These are phyloP conservation scores for Alternaria panax DNA, from an alignment of 2,329 filamentous ascomycete species.

Conservation along the genomic window DNA sequence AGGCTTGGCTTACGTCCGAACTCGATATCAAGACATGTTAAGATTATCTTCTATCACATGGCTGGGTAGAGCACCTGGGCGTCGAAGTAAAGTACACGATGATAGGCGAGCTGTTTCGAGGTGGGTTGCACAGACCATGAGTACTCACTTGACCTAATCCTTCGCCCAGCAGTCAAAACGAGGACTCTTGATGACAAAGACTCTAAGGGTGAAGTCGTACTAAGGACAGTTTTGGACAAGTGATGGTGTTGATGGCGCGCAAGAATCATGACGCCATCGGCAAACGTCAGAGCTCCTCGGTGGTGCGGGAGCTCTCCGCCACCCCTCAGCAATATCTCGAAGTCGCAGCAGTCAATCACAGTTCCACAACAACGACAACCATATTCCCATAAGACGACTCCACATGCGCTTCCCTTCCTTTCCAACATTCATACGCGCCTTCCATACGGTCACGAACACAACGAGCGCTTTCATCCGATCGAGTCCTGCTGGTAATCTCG, in stretches of 20 bases:
- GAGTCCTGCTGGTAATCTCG: slow-evolving; percentile 48
- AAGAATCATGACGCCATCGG: slow-evolving; percentile 41
- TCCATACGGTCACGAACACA: slow-evolving; percentile 57
- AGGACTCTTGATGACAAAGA: background rate
- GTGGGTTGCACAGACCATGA: background rate
- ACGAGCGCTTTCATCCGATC: slow-evolving; percentile 43
- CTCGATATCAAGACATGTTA: background rate
- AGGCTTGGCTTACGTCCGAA: background rate
- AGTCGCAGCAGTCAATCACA: background rate
- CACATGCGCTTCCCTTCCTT: slow-evolving; percentile 60
- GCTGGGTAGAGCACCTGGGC: background rate
- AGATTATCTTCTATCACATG: background rate
- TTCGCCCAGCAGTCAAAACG: background rate
- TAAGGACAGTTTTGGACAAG: background rate
- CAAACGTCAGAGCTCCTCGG: slow-evolving; percentile 26
- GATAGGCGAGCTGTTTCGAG: background rate
- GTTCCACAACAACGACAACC: slow-evolving; percentile 5
- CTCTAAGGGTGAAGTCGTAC: background rate
- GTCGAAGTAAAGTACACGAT: background rate
- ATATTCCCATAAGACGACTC: slow-evolving; percentile 1
- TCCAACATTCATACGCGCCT: slow-evolving; percentile 56
- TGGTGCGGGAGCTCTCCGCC: slow-evolving; percentile 39
- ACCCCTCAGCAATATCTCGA: slow-evolving; percentile 30
- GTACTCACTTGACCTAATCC: background rate
- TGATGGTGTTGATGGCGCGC: slow-evolving; percentile 5